Conservation (phyloP, 305 asterid species). For the Fraxinus platypoda region DNA sequence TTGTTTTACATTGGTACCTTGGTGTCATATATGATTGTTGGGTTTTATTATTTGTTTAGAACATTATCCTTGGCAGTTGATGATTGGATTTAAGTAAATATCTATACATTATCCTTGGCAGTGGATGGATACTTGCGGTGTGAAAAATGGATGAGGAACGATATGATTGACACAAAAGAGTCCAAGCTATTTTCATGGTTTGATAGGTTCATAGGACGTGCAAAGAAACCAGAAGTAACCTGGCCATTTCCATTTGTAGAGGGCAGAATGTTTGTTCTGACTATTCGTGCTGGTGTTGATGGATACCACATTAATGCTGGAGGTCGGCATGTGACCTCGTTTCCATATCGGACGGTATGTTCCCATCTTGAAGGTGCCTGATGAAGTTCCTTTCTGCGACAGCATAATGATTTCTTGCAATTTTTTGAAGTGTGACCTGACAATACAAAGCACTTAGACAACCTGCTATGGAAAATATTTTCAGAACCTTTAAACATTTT, state of each 20-base stretch:
- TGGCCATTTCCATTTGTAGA: conserved; percentile 98
- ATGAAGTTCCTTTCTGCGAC: neutral
- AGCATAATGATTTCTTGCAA: neutral
- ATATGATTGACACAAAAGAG: conserved; percentile 68
- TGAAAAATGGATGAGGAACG: conserved; percentile 96
- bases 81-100: conserved; percentile 20
- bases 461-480: neutral
- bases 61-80: neutral
- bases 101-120: conserved; percentile 36
- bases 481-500: neutral
- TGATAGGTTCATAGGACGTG: conserved; percentile 87
- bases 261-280: conserved; percentile 80
- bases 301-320: conserved; percentile 94
- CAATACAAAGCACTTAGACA: neutral
- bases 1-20: neutral
- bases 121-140: conserved; percentile 88
- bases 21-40: neutral
- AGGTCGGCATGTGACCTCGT: conserved; percentile 95
- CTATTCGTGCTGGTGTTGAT: conserved; percentile 94
- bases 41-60: neutral
- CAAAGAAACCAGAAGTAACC: conserved; percentile 85
- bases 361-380: conserved; percentile 4
- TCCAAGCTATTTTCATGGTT: conserved; percentile 91
- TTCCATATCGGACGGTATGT: conserved; percentile 85
- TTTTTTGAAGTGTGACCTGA: neutral